Base-by-base conservation (phyloP, 345 rosid genomes). In the Citrus unshiu region DNA sequence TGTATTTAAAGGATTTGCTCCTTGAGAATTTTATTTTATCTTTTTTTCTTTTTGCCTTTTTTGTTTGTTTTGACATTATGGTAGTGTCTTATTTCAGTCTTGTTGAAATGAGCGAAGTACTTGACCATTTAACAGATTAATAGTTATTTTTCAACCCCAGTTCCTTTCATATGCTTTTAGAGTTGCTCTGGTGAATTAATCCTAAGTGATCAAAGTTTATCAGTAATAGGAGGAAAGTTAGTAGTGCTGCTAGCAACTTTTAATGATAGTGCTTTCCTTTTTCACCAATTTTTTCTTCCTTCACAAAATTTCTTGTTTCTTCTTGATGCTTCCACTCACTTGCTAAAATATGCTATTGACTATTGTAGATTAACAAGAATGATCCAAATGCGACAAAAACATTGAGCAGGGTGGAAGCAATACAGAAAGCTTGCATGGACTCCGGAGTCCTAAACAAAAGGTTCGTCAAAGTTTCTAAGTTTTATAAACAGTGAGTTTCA, bases 351-450 rank as follows among this genome's bases (percentile, higher is more conserved):
- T 62, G 25, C 25, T 29, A 14, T 69, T 12, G 68, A 61, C 43
- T 16, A 4, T 62, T 64, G 77, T 74, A 95, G 99, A 90, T 93
- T 54, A 89, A 92, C 83, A 84, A 74, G 81, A 87, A 81, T 29
- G 97, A 93, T 78, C 99, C 98, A 9, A 91, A 87, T 85, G 93
- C 91, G 37, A 72, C 80, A 76, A 90, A 86, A 79, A 90, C 95
- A 46, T 71, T 88, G 70, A 87, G 81, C 77, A 85, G 89, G 74
- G 80, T 95, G 35, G 96, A 93, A 78, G 91, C 90, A 9, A 76
- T 88, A 56, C 90, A 88, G 86, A 88, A 90, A 79, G 51, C 85
- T 35, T 93, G 98, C 91, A 82, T 63, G 81, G 87, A 90, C 37
- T 88, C 91, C 18, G 95, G 97, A 58, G 69, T 83, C 35, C 83